Evolutionary conservation across 768 basidiomycete species (phyloP).

Genomic region (Coprinellus aureogranulatus): DNA sequence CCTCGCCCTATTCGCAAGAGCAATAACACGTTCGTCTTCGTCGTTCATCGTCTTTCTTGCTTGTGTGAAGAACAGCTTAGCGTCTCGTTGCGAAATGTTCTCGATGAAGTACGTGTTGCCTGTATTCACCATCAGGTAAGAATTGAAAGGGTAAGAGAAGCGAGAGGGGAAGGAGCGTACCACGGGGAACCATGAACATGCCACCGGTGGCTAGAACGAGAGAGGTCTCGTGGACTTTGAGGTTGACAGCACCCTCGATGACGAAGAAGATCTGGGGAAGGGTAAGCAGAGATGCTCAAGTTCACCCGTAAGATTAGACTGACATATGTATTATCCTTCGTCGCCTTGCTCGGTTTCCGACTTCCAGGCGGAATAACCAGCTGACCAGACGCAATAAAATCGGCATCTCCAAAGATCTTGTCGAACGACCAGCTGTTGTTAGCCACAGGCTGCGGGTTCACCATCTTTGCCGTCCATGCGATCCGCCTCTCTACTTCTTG

Average conservation of each 20-base stretch:
- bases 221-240: conserved; percentile 76
- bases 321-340: conserved; percentile 82
- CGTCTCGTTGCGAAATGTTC: conserved; percentile 79
- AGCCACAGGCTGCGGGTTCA: conserved; percentile 57
- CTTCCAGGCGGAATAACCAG: conserved; percentile 75
- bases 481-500: conserved; percentile 76
- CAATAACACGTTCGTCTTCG: conserved; percentile 20
- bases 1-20: conserved; percentile 17
- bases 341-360: conserved; percentile 82
- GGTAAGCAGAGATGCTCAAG: neutral
- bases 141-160: neutral
- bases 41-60: conserved; percentile 48
- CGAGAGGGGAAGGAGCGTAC: conserved; percentile 36
- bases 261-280: conserved; percentile 54
- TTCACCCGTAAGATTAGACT: neutral
- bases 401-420: conserved; percentile 87
- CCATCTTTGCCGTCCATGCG: conserved; percentile 70
- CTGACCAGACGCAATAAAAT: conserved; percentile 89
- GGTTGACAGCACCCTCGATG: conserved; percentile 84
- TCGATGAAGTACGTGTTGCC: conserved; percentile 90
- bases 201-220: conserved; percentile 80
- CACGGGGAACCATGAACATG: conserved; percentile 88
- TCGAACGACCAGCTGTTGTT: conserved; percentile 80
- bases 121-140: conserved; percentile 31
- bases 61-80: conserved; percentile 89